These are phyloP conservation scores for Helicocarpus griseus DNA, from an alignment of 2,329 filamentous ascomycete genomes.

Conservation along the genomic window DNA sequence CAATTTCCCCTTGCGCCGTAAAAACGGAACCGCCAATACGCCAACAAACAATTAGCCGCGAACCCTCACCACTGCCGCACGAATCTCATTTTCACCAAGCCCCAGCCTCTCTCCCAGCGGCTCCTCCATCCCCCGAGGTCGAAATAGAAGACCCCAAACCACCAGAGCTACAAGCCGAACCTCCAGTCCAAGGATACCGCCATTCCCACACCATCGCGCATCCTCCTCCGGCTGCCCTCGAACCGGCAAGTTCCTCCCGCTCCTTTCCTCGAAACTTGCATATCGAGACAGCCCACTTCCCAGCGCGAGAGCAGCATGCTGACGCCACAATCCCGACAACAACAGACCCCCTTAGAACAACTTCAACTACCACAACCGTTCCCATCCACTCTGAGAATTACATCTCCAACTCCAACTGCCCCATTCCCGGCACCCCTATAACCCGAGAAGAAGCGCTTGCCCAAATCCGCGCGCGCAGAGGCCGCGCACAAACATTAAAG, in stretches of 20 bases:
- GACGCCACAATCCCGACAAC: not conserved
- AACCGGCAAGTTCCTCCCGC: conserved; percentile 1
- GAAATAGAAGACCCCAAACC: not conserved
- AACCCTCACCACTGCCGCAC: not conserved
- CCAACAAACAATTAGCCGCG: not conserved
- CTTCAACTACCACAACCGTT: conserved; percentile 21
- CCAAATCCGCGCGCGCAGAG: conserved; percentile 39
- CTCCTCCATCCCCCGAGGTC: not conserved
- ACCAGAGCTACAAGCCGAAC: not conserved
- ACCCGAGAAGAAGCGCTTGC: conserved; percentile 40
- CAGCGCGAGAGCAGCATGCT: not conserved
- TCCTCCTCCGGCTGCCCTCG: not conserved
- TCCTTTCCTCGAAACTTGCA: not conserved
- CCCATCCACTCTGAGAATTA: conserved; percentile 23
- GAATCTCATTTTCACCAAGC: not conserved
- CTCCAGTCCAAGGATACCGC: not conserved
- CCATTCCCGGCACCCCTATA: conserved; percentile 34
- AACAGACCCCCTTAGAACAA: conserved; percentile 11
- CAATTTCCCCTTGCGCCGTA: conserved; percentile 24
- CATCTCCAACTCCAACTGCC: conserved; percentile 12
- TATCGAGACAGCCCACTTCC: conserved; percentile 2
- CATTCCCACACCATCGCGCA: not conserved
- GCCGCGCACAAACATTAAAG: conserved; percentile 32
- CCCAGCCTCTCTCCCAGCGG: not conserved
- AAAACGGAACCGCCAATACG: not conserved